Evolutionary conservation across 192 early-diverging fungal genomes (phyloP).

Genomic region (Linnemannia exigua): DNA sequence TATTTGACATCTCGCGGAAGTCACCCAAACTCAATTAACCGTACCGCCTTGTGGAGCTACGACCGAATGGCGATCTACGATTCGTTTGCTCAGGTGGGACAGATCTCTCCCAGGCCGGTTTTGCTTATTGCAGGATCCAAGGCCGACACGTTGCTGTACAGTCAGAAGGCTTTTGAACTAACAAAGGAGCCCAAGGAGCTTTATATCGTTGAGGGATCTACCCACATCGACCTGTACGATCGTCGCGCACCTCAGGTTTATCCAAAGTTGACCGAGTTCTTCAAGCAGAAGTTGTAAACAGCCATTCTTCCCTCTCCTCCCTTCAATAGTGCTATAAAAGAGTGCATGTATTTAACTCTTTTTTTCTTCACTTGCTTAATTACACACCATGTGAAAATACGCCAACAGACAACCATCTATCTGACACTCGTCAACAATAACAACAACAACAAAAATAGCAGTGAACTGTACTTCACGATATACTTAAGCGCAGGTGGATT

Average conservation of each 20-base stretch:
- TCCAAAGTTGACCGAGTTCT: constrained; percentile 27
- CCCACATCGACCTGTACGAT: constrained; percentile 49
- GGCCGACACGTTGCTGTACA: constrained; percentile 45
- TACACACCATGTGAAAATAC: too few species aligned
- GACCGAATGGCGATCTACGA: constrained; percentile 20
- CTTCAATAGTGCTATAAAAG: too few species aligned
- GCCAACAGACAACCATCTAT: too few species aligned
- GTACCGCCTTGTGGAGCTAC: constrained; percentile 26
- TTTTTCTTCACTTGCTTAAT: too few species aligned
- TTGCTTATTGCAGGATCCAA: constrained; percentile 41
- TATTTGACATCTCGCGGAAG: constrained; percentile 39
- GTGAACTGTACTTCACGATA: too few species aligned
- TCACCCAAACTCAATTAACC: constrained; percentile 27
- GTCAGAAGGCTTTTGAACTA: constrained; percentile 11
- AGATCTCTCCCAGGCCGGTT: constrained; percentile 31
- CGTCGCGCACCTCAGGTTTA: background rate
- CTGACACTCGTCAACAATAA: too few species aligned
- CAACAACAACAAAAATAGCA: too few species aligned
- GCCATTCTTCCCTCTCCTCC: too few species aligned
- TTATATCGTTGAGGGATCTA: constrained; percentile 28
- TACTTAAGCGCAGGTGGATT: too few species aligned
- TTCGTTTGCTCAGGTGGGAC: constrained; percentile 15
- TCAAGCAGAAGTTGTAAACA: constrained; percentile 44
- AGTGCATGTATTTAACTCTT: too few species aligned
- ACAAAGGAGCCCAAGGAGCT: constrained; percentile 43